Evolutionary conservation across 441 rosid genomes (phyloP).

Genomic region (Omphalea diandra): DNA sequence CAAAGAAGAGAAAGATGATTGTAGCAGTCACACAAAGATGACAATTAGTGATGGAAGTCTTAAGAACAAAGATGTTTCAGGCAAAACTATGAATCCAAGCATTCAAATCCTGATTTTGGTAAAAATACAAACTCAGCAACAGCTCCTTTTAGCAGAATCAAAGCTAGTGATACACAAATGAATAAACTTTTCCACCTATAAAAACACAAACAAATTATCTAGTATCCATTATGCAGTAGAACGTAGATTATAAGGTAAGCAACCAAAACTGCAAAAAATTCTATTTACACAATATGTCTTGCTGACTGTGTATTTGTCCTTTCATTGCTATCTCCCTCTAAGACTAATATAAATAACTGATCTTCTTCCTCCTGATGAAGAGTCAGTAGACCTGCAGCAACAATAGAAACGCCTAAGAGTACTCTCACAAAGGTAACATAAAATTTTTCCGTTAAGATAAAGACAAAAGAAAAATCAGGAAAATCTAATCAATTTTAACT

Average conservation of each 20-base stretch:
- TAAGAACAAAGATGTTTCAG: too few species aligned
- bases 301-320: neutral
- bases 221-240: too few species aligned
- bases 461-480: too few species aligned
- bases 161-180: neutral
- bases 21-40: too few species aligned
- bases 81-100: neutral
- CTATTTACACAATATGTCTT: neutral
- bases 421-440: neutral
- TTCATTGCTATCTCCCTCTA: constrained; percentile 4
- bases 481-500: too few species aligned
- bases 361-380: neutral
- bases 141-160: neutral
- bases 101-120: neutral
- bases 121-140: neutral
- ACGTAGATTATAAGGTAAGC: neutral
- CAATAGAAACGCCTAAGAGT: neutral
- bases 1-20: neutral
- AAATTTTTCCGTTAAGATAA: too few species aligned
- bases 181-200: neutral
- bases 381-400: neutral
- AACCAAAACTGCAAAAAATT: neutral
- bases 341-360: neutral
- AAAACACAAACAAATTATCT: neutral
- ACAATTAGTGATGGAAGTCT: neutral